These are phyloP conservation scores for Discostella pseudostelligera DNA, from an alignment of 108 stramenopile genomes.

Conservation along the genomic window DNA sequence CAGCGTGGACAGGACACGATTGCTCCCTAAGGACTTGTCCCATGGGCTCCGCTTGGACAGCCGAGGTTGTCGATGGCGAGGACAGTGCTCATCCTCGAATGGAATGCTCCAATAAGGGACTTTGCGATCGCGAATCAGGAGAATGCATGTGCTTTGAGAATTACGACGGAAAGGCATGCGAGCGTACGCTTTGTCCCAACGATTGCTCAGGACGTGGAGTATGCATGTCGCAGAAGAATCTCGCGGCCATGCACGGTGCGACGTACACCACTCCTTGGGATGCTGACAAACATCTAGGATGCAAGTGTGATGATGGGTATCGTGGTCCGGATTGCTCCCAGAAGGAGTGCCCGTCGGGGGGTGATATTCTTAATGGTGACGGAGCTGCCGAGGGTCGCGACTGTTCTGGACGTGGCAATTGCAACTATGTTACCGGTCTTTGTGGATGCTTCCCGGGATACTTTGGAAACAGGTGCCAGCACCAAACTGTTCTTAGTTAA, in stretches of 20 bases:
- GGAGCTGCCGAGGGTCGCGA: slow-evolving; percentile 69
- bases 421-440: slow-evolving; percentile 65
- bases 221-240: slow-evolving; percentile 70
- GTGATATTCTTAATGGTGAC: slow-evolving; percentile 63
- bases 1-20: slow-evolving; percentile 74
- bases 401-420: slow-evolving; percentile 82
- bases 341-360: slow-evolving; percentile 78
- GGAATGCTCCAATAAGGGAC: slow-evolving; percentile 84
- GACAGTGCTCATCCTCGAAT: slow-evolving; percentile 60
- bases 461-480: slow-evolving; percentile 78
- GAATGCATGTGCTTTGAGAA: slow-evolving; percentile 78
- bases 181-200: slow-evolving; percentile 64
- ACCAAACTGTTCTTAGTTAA: slow-evolving; percentile 63
- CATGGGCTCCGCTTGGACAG: slow-evolving; percentile 58
- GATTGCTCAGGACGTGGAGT: slow-evolving; percentile 71
- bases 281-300: slow-evolving; percentile 76
- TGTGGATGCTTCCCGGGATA: slow-evolving; percentile 81
- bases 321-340: slow-evolving; percentile 86
- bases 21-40: slow-evolving; percentile 83
- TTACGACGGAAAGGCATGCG: slow-evolving; percentile 85
- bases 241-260: slow-evolving; percentile 50
- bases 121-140: slow-evolving; percentile 71
- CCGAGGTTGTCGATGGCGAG: slow-evolving; percentile 27
- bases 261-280: slow-evolving; percentile 71
- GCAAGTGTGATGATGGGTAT: slow-evolving; percentile 84